phyloP scores from a whole-genome alignment of 331 rosid species.

The Malus hybrid region DNA sequence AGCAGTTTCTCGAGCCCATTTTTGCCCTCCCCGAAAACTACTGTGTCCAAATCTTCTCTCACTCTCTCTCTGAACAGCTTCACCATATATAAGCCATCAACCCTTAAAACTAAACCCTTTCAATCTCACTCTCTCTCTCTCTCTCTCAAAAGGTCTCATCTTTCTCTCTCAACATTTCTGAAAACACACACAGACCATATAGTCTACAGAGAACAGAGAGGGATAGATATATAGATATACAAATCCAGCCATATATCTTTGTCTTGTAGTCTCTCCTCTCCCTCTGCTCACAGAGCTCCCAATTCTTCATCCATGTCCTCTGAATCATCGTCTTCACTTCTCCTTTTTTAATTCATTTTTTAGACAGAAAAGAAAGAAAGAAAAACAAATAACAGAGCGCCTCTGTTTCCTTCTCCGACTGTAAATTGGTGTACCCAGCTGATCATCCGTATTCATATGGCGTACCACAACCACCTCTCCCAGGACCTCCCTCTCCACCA shows the following conservation, averaged over 20 bases:
- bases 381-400: neutral
- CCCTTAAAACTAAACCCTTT: constrained; percentile 2
- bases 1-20: constrained; percentile 14
- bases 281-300: neutral
- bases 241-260: neutral
- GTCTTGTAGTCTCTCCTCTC: neutral
- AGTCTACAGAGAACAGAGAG: neutral
- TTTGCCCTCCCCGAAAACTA: constrained; percentile 25
- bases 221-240: neutral
- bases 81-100: neutral
- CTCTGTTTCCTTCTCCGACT: neutral
- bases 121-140: constrained; percentile 4
- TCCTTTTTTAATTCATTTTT: neutral
- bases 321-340: neutral
- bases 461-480: constrained; percentile 69
- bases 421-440: neutral
- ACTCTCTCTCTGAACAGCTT: constrained; percentile 9
- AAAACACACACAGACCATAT: neutral
- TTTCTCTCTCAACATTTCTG: neutral
- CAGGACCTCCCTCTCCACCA: constrained; percentile 72
- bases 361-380: neutral
- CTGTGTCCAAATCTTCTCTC: neutral
- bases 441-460: constrained; percentile 43
- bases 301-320: neutral
- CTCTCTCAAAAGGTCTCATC: neutral